These are phyloP conservation scores for Echinochloa phyllopogon DNA, from an alignment of 176 grass and related monocot genomes.

Conservation along the genomic window DNA sequence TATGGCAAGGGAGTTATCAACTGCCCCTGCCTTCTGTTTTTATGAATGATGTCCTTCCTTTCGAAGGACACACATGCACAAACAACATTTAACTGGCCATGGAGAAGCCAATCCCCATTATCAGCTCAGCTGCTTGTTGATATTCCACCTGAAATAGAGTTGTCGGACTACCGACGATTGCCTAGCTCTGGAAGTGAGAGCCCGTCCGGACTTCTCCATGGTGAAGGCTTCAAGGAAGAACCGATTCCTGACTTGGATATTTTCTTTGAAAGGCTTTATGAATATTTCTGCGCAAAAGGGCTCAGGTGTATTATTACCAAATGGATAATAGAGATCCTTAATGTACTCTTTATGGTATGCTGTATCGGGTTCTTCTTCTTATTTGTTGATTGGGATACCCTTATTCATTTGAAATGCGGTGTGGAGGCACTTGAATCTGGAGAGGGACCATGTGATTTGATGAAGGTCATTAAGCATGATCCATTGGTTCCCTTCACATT, in stretches of 20 bases:
- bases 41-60: constrained; percentile 68
- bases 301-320: constrained; percentile 88
- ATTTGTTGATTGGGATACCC: constrained; percentile 86
- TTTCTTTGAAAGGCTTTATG: constrained; percentile 90
- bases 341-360: constrained; percentile 88
- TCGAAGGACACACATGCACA: constrained; percentile 48
- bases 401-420: constrained; percentile 77
- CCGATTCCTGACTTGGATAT: constrained; percentile 86
- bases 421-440: constrained; percentile 91
- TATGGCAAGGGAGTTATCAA: constrained; percentile 55
- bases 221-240: constrained; percentile 62
- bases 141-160: constrained; percentile 77
- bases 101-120: constrained; percentile 63
- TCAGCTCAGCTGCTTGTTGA: constrained; percentile 62
- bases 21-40: constrained; percentile 26
- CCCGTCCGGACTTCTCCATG: constrained; percentile 80
- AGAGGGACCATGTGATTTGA: constrained; percentile 86
- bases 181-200: constrained; percentile 69
- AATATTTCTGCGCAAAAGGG: constrained; percentile 92
- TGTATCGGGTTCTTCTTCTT: constrained; percentile 97
- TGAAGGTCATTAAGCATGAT: constrained; percentile 74
- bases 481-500: constrained; percentile 86
- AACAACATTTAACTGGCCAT: constrained; percentile 66
- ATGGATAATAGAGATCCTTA: constrained; percentile 88
- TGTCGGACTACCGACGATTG: constrained; percentile 75